phyloP scores from a whole-genome alignment of 805 yeast species.

The Yarrowia divulgata region DNA sequence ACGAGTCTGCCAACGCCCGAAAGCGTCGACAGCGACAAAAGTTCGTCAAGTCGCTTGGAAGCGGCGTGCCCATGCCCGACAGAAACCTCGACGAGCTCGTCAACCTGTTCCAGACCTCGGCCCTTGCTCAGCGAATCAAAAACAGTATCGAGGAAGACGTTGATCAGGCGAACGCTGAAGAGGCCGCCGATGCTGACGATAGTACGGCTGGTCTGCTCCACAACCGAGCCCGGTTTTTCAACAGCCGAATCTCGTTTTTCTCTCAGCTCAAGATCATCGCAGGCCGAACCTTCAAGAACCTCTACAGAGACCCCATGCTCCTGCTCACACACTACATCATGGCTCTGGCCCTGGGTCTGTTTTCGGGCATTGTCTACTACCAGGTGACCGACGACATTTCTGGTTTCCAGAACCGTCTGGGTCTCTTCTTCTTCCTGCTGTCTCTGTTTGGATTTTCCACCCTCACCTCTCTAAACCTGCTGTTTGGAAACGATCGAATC shows the following conservation, averaged over 20 bases:
- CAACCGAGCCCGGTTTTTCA: not conserved
- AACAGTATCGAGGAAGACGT: constrained; percentile 44
- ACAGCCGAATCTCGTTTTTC: constrained; percentile 12
- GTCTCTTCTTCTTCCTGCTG: constrained; percentile 87
- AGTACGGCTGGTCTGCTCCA: constrained; percentile 33
- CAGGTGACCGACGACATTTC: constrained; percentile 86
- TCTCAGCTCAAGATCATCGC: constrained; percentile 75
- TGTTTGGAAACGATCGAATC: constrained; percentile 84
- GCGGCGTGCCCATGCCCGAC: constrained; percentile 24
- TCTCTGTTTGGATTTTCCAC: constrained; percentile 95
- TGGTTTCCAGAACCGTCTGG: constrained; percentile 95
- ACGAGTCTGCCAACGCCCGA: constrained; percentile 41
- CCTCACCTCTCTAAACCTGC: constrained; percentile 83
- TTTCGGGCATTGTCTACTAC: constrained; percentile 87
- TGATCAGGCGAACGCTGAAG: constrained; percentile 43
- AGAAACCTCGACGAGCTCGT: constrained; percentile 47
- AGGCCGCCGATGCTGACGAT: constrained; percentile 43
- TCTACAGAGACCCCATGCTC: constrained; percentile 91
- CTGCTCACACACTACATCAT: constrained; percentile 82
- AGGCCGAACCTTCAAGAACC: constrained; percentile 87
- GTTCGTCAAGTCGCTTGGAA: constrained; percentile 25
- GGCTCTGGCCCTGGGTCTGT: constrained; percentile 76
- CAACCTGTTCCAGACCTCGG: constrained; percentile 46
- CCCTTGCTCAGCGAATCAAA: constrained; percentile 41
- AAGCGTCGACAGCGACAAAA: constrained; percentile 26